phyloP scores from a whole-genome alignment of 164 flowering plant genomes.

The Kingdonia uniflora region DNA sequence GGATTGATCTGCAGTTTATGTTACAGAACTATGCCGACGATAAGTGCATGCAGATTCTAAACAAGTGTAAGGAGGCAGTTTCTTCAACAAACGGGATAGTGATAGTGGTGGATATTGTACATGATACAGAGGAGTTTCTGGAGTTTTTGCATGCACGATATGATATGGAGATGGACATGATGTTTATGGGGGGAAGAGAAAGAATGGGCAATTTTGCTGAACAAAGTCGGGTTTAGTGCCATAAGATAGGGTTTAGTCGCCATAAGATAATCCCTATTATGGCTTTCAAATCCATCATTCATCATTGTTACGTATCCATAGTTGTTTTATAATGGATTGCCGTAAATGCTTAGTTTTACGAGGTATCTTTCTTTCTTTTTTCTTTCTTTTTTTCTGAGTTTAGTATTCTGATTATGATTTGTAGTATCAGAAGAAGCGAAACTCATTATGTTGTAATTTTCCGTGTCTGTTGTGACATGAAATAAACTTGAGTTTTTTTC shows the following conservation, averaged over 20 bases:
- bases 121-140: neutral
- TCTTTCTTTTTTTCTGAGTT: too few species aligned
- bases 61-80: slow-evolving; percentile 7
- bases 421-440: too few species aligned
- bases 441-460: too few species aligned
- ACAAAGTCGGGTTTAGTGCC: neutral
- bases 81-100: neutral
- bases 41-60: slow-evolving; percentile 4
- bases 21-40: slow-evolving; percentile 7
- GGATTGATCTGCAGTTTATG: neutral
- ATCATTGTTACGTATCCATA: slow-evolving; percentile 4
- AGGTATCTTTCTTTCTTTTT: too few species aligned
- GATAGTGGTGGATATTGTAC: slow-evolving; percentile 5
- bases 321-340: too few species aligned
- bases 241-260: too few species aligned
- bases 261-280: slow-evolving; percentile 1
- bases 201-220: neutral
- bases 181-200: slow-evolving; percentile 7
- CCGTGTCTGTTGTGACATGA: too few species aligned
- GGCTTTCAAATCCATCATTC: slow-evolving; percentile 1
- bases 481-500: too few species aligned
- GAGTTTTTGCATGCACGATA: slow-evolving; percentile 1
- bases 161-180: slow-evolving; percentile 2
- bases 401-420: too few species aligned
- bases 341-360: too few species aligned